Percentiles rank a stretch among this genome's conserved stretches.
phyloP scores from a whole-genome alignment of 2,329 filamentous ascomycete genomes.

The Pezicula neosporulosa region DNA sequence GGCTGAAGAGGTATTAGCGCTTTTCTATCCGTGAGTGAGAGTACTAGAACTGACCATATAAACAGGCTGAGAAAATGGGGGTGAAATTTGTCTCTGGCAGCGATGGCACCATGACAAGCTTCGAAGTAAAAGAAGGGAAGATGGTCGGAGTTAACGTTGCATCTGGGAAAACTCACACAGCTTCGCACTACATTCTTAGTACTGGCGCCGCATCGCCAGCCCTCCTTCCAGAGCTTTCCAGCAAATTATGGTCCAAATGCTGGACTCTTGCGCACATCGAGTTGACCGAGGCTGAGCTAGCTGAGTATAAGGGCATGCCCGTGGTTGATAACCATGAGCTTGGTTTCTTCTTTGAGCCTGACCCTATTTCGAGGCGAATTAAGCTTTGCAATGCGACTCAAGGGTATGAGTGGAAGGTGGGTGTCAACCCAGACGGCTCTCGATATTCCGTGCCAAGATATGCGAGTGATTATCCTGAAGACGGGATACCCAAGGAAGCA shows the following conservation, averaged over 20 bases:
- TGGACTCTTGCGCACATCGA: slow-evolving; percentile 50
- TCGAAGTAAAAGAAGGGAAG: slow-evolving; percentile 30
- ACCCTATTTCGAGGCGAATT: slow-evolving; percentile 42
- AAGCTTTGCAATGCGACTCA: slow-evolving; percentile 44
- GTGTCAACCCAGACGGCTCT: slow-evolving; percentile 18
- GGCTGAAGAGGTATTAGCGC: slow-evolving; percentile 24
- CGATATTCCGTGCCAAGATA: slow-evolving; percentile 37
- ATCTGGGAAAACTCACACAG: slow-evolving; percentile 28
- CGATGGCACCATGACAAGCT: slow-evolving; percentile 6
- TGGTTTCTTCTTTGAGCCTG: slow-evolving; percentile 52
- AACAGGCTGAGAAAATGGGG: slow-evolving; percentile 3
- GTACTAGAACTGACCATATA: not conserved
- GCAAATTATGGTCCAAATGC: slow-evolving; percentile 36
- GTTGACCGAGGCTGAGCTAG: slow-evolving; percentile 42
- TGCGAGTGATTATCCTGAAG: slow-evolving; percentile 16
- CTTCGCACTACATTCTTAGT: slow-evolving; percentile 38
- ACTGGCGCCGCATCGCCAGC: slow-evolving; percentile 39
- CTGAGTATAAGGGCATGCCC: slow-evolving; percentile 42
- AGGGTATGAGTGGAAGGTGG: slow-evolving; percentile 36
- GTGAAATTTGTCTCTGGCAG: slow-evolving; percentile 5
- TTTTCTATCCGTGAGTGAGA: slow-evolving; percentile 27
- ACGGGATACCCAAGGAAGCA: slow-evolving; percentile 42
- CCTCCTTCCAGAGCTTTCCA: slow-evolving; percentile 38
- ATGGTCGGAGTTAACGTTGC: slow-evolving; percentile 34
- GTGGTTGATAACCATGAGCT: slow-evolving; percentile 47